phyloP scores from a whole-genome alignment of 768 basidiomycete genomes.

The Boletus sp. region DNA sequence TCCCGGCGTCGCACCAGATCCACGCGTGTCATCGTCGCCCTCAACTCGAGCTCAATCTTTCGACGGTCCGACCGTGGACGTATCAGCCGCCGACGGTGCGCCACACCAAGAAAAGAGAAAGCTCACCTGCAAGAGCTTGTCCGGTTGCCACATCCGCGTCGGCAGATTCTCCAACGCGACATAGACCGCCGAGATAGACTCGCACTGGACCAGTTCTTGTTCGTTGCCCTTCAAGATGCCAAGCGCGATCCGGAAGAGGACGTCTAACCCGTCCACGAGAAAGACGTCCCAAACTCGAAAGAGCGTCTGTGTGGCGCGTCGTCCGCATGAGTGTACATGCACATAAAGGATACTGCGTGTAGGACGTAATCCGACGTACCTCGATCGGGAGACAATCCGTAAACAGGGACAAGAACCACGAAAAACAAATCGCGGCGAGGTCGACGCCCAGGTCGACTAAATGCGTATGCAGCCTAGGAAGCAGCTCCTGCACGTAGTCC shows the following conservation, averaged over 20 bases:
- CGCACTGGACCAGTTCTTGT: conserved; percentile 75
- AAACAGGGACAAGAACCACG: conserved; percentile 96
- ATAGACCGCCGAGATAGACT: conserved; percentile 86
- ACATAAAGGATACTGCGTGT: neutral
- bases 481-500: conserved; percentile 77
- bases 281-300: conserved; percentile 97
- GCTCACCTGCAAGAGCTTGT: conserved; percentile 79
- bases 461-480: conserved; percentile 74
- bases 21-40: conserved; percentile 46
- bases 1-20: conserved; percentile 57
- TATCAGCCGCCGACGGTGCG: neutral
- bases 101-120: neutral
- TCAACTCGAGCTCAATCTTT: conserved; percentile 62
- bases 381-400: conserved; percentile 95
- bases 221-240: conserved; percentile 84
- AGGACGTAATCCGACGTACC: conserved; percentile 40
- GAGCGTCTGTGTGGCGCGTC: conserved; percentile 58
- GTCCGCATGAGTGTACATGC: neutral
- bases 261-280: conserved; percentile 88
- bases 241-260: conserved; percentile 86
- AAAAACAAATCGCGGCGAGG: conserved; percentile 92
- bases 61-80: neutral
- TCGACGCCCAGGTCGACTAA: conserved; percentile 82
- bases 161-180: conserved; percentile 86
- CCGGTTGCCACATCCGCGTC: conserved; percentile 90